Base-by-base conservation (phyloP, 495 filamentous ascomycete species). In the Pyronema omphalodes region DNA sequence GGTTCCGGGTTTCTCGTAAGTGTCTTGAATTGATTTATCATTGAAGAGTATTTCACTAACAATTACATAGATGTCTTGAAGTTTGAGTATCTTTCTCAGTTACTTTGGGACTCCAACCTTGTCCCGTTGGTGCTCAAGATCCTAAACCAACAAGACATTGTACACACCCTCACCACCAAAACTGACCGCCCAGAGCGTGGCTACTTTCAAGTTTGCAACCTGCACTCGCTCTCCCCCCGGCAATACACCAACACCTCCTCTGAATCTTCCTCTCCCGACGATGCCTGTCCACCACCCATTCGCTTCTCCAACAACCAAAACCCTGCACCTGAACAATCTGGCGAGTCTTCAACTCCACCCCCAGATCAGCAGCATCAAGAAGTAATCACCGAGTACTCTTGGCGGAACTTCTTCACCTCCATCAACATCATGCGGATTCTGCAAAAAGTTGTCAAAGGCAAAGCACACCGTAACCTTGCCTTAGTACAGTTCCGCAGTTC, bases 1-100 rank as follows among this genome's bases (percentile, higher is more conserved):
- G 91, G 91, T 86, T 96, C 64, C 93, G 94, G 67, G 72, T 89
- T 57, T 94, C 86, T 56, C 89, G 88, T 94, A 70, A 70, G 85
- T 71, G 11, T 34, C 53, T 45, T 33, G 34, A 15, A 53, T 41
- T 35, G 47, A 18, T 43, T 41, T 23, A 17, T 12, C 17, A 43
- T 34, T 17, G 33, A 15, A 39, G 15, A 14, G 7, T 43, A 18
- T 0, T 4, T 34, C 44, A 18, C 51, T 36, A 37, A 49, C 34
- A 12, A 12, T 3, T 3, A 9, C 44, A 14, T 55, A 94, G 89
- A 98, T 63, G 77, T 98, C 41, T 70, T 98, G 56, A 94, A 94
- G 65, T 94, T 88, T 57, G 91, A 98, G 68, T 96, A 95, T 63
- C 70, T 98, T 60, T 86, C 87, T 0, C 93, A 96, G 67, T 76